Percentiles rank a stretch among this genome's conserved stretches.
These are phyloP conservation scores for Calonectria pteridis DNA, from an alignment of 2,329 filamentous ascomycete species.

Conservation along the genomic window DNA sequence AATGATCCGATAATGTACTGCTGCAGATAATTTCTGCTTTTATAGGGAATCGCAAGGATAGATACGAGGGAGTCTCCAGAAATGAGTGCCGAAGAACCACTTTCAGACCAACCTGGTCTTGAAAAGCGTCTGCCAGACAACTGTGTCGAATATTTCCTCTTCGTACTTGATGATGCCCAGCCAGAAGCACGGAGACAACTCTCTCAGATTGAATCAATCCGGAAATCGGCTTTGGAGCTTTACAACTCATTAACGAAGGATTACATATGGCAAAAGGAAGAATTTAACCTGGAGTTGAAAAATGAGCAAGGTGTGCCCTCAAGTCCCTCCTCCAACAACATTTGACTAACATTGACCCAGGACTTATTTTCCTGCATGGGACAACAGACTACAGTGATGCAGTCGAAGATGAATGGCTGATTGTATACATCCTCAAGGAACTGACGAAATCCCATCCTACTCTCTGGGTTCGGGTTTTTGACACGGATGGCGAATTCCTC, in stretches of 20 bases:
- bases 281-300: conserved; percentile 77
- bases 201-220: conserved; percentile 76
- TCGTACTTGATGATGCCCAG: conserved; percentile 72
- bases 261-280: conserved; percentile 96
- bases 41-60: not conserved
- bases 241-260: conserved; percentile 75
- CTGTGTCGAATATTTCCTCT: conserved; percentile 86
- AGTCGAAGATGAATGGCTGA: conserved; percentile 96
- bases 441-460: conserved; percentile 79
- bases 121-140: conserved; percentile 75
- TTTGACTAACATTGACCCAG: conserved; percentile 46
- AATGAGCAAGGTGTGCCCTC: conserved; percentile 65
- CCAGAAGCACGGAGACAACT: conserved; percentile 69
- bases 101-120: not conserved
- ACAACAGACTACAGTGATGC: conserved; percentile 92
- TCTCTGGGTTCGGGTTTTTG: conserved; percentile 85
- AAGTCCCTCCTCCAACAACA: not conserved
- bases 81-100: not conserved
- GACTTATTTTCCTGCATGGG: conserved; percentile 76
- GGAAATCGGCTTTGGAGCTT: conserved; percentile 76
- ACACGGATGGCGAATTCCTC: conserved; percentile 95
- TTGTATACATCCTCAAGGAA: conserved; percentile 89
- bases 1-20: not conserved
- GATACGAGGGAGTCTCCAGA: conserved; percentile 4
- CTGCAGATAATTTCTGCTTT: not conserved